Base-by-base conservation (phyloP, 768 basidiomycete genomes). In the Antrodiella citrinella region DNA sequence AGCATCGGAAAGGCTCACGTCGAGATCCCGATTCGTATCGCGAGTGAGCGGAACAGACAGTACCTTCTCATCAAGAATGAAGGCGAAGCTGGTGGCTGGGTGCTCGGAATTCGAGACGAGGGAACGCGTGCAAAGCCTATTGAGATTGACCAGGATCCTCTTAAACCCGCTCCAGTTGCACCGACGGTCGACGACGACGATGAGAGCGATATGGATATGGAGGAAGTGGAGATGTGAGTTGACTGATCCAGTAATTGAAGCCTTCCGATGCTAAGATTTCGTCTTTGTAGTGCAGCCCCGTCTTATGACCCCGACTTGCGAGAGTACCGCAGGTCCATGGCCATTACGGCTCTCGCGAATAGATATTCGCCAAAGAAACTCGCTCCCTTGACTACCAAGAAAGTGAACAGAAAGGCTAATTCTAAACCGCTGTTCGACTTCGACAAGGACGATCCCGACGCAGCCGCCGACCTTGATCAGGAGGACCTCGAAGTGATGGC, bases 41-140 rank as follows among this genome's bases (percentile, higher is more conserved):
- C 96, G 1, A 92, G 91, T 57, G 94, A 98, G 66, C 72, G 94
- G 54, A 97, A 98, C 61, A 84, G 81, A 63, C 84, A 96, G 64
- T 99, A 99, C 66, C 73, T 97, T n/a, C 73, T 99, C 51, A 75
- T 98, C 51, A 95, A 95, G 71, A 95, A 96, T 59, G 83, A 91
- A 54, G 84, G 85, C 26, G 80, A 70, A 13, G 82, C 78, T 19
- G 93, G 94, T 2, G 96, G 96, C 1, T 99, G 96, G 95, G 82
- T 94, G 38, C 71, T 99, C 15, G 95, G 95, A 3, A 84, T 97
- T 39, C 75, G 88, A 44, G 91, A 96, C 57, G 80, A 88, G 47
- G 92, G 94, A 15, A 90, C 88, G 4, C 75, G 73, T 51, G 75
- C 81, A 45, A 91, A 90, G 56, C 94, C 94, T 4, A 97, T 97